Evolutionary conservation across 306 rosid species (phyloP), one percentile per base, ranked within the genome.

Genomic region (Benincasa hispida): DNA sequence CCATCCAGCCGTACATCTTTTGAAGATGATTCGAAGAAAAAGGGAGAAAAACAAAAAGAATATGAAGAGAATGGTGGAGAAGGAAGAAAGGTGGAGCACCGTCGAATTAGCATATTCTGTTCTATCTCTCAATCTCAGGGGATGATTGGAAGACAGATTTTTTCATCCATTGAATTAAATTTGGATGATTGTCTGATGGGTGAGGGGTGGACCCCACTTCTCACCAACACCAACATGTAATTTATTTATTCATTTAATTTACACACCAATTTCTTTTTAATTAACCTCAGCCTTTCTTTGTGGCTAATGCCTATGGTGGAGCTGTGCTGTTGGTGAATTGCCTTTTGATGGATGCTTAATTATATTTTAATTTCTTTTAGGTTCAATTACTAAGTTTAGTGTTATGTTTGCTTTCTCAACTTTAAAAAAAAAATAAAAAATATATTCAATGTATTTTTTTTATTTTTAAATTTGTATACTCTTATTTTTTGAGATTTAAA

Each of bases 61-160:
- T 63, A 81, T 8, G 47, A 18, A 78, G 77, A 72, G 80, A 86
- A 86, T 83, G 91, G 92, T 88, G 97, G 91, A 89, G 87, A 80
- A 81, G 54, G 14, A 77, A 85, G 55, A 73, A 79, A 55, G 77
- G 11, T 21, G 84, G 7, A 84, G 77, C 73, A 85, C 97, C 97
- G 89, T 87, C 68, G 74, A 88, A 34, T 34, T 47, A 80, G 92
- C 90, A 91, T 87, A 91, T 93, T 88, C 89, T 85, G 6, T 28
- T 24, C 18, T 10, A n/a, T n/a, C n/a, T n/a, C n/a, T n/a, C n/a
- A n/a, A n/a, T n/a, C n/a, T n/a, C n/a, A n/a, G n/a, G n/a, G n/a
- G n/a, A n/a, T n/a, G n/a, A n/a, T n/a, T n/a, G n/a, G n/a, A n/a
- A 4, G 17, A 19, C 3, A 10, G 19, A 39, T 21, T 63, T 63